Evolutionary conservation across 768 basidiomycete species (phyloP), one percentile per base, ranked within the genome.

Genomic region (Dacryopinax primogenitus): DNA sequence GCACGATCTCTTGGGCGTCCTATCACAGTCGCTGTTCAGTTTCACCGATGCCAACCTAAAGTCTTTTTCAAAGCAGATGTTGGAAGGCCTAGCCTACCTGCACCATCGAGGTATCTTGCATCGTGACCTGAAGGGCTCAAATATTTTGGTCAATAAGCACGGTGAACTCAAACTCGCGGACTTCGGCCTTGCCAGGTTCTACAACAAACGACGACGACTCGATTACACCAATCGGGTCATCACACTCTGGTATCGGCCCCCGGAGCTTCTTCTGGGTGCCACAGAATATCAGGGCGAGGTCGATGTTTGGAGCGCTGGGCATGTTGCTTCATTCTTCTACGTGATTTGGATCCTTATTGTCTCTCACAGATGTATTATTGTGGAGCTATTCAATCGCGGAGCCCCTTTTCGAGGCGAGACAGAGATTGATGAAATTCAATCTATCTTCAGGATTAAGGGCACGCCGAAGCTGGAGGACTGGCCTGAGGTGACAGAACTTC

Each of bases 221-320:
- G 96, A 99, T 73, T 98, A 99, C 73, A 99, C 96, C n/a, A 99
- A 99, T 74, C 83, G 96, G 33, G 96, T 99, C 62, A 98, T 99
- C 69, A 99, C 96, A 0, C 82, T 96, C 62, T 98, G 96, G 96
- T 99, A 99, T 75, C 83, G 96, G 65, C 90, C 93, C 3, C 96
- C 95, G 11, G 96, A 99, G 72, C 79, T 99, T 23, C 77, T 99
- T 39, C 86, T 97, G 70, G 96, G 96, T 32, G 90, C 93, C 33
- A 99, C 96, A 0, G 84, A 92, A 13, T 99, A 99, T 76, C 94
- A 92, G 1, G 87, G 93, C 3, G 94, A 95, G 72, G 95, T 99
- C 26, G 96, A 99, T 72, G 96, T 98, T 87, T 99, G 96, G 96
- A 95, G 92, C 74, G 96, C 96, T 41, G 96, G 96, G 92, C 95